Conservation (phyloP, 73 alveolate species). For the Tetrahymena malaccensis region DNA sequence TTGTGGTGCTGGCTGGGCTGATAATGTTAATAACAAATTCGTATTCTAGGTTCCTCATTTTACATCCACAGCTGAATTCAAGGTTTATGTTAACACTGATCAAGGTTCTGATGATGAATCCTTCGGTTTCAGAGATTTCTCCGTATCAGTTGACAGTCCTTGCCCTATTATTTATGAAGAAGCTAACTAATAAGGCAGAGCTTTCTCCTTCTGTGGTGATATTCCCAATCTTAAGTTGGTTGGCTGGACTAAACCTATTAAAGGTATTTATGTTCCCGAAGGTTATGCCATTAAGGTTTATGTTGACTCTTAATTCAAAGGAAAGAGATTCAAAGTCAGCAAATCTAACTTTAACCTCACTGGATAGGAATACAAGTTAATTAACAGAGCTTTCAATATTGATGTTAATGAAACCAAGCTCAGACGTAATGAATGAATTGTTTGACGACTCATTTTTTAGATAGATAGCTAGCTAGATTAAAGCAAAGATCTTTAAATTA, state of each 20-base stretch:
- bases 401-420: background rate
- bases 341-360: background rate
- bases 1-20: background rate
- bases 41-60: background rate
- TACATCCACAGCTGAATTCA: background rate
- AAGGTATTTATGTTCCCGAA: background rate
- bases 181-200: background rate
- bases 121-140: background rate
- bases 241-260: background rate
- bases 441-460: background rate
- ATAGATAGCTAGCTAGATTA: background rate
- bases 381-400: background rate
- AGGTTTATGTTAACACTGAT: background rate
- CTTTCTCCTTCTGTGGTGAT: background rate
- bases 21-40: background rate
- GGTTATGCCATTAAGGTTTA: background rate
- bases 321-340: background rate
- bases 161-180: background rate
- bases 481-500: background rate
- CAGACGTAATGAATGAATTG: background rate
- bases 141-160: background rate
- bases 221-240: background rate
- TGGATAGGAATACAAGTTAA: background rate
- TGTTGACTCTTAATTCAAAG: background rate
- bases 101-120: background rate